Evolutionary conservation across 805 yeast species (phyloP).

Genomic region (Scheffersomyces amazonensis): DNA sequence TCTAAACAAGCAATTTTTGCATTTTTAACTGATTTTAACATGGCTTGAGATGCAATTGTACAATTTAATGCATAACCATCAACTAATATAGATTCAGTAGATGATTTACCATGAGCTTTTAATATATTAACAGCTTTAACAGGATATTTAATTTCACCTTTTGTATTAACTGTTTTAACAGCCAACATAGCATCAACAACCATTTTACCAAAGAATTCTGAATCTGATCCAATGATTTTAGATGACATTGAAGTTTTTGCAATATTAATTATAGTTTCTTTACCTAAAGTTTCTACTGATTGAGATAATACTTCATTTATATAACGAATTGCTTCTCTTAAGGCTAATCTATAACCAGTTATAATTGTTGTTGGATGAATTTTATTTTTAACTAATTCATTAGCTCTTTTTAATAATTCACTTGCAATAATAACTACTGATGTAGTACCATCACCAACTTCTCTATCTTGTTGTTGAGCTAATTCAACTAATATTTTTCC

Average conservation of each 20-base stretch:
- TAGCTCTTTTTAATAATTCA: constrained; percentile 87
- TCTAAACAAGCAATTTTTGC: constrained; percentile 89
- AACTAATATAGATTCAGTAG: constrained; percentile 80
- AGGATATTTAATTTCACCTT: constrained; percentile 90
- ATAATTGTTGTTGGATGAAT: constrained; percentile 98
- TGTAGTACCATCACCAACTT: constrained; percentile 98
- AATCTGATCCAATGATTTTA: constrained; percentile 91
- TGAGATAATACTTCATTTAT: constrained; percentile 81
- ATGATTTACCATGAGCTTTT: constrained; percentile 95
- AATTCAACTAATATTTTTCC: constrained; percentile 95
- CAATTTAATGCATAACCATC: constrained; percentile 96
- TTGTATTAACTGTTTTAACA: constrained; percentile 82
- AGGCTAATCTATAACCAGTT: constrained; percentile 91
- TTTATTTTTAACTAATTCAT: constrained; percentile 87
- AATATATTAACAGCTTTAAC: constrained; percentile 94
- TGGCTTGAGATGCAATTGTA: constrained; percentile 96
- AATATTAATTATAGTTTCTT: constrained; percentile 81
- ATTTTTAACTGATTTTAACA: constrained; percentile 66
- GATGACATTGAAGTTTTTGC: constrained; percentile 98
- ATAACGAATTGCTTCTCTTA: constrained; percentile 85
- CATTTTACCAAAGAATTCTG: constrained; percentile 83
- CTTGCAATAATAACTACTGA: constrained; percentile 95
- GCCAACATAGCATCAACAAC: constrained; percentile 96
- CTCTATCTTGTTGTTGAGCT: constrained; percentile 98
- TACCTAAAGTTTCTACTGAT: constrained; percentile 75